Base-by-base conservation (phyloP, 805 yeast species). In the Limtongia smithiae region DNA sequence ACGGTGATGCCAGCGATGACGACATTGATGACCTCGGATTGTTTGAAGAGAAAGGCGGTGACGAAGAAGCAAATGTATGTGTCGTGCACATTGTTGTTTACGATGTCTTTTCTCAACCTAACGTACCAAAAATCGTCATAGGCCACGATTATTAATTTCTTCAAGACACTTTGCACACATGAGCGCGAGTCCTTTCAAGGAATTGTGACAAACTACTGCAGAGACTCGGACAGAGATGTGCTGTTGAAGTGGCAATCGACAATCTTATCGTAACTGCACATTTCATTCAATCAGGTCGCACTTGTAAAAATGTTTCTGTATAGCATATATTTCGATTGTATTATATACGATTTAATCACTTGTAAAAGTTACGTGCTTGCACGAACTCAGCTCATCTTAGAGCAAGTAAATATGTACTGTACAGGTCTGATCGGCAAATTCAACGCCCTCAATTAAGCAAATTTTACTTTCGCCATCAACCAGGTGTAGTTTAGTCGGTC, bases 1-100 rank as follows among this genome's bases (percentile, higher is more conserved):
- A 35, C 30, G 31, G 24, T 12, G 44, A 18, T 18, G 15, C 30
- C 36, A 30, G 38, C 30, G 70, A 61, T 30, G 74, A 65, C n/a
- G 73, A 62, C 21, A 77, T 37, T 15, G 41, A 44, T 7, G 34
- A 21, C n/a, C 9, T 36, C 12, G 30, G 21, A 12, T 42, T 41
- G 14, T 52, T 52, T 30, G 46, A 35, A 9, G 48, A 36, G 11
- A 41, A 35, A 12, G 54, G 51, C n/a, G 51, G 45, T 9, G 57
- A 52, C 17, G 54, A 47, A 6, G 43, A 37, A 36, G 41, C 47
- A 4, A 52, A 52, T 31, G 57, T 48, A 30, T 3, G 52, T 37
- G n/a, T n/a, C n/a, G n/a, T n/a, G n/a, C n/a, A n/a, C n/a, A n/a
- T n/a, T n/a, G n/a, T n/a, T n/a, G n/a, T n/a, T n/a, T n/a, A n/a